Base-by-base conservation (phyloP, 1,284 basidiomycete genomes). In the Pseudozyma sp. region DNA sequence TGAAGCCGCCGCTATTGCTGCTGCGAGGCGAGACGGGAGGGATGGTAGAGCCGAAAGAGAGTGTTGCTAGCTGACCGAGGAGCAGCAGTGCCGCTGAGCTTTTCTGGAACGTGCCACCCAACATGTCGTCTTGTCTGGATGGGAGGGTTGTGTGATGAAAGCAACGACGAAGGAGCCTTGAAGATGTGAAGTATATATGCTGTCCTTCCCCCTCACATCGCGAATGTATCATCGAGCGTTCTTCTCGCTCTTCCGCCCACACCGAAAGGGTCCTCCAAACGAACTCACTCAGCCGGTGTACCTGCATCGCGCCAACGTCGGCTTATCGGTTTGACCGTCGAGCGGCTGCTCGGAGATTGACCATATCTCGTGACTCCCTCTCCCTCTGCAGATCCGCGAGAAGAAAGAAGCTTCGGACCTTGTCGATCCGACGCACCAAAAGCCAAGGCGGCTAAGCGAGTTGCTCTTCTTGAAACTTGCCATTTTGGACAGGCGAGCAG, bases 11-110 rank as follows among this genome's bases (percentile, higher is more conserved):
- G 45, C 30, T 33, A 17, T 39, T 17, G 8, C 13, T 16, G 30
- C 19, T 34, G 35, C 44, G 45, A 9, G 42, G 4, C 2, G 39
- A 4, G 43, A 43, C 10, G 9, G 43, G 30, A 13, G 33, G 30
- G 51, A 59, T 39, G 14, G 43, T 42, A 3, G 54, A 49, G 7
- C 50, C 45, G 10, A 43, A 14, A 43, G 54, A 52, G 24, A 68
- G 49, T 1, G 51, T 62, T 14, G 54, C 55, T 14, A 62, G 42
- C 52, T 68, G 65, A 10, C 53, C 45, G 7, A 68, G 40, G 7
- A 65, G 62, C n/a, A 65, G 55, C 17, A 58, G 51, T 35, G 58
- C 51, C 35, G 51, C 46, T 24, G 51, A 17, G 48, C 42, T 51
- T 31, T 37, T 63, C 10, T 33, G 10, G 33, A 47, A 16, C 17